Conservation (phyloP, 225 moss, liverwort and hornwort genomes). For the Pseudoscleropodium purum region DNA sequence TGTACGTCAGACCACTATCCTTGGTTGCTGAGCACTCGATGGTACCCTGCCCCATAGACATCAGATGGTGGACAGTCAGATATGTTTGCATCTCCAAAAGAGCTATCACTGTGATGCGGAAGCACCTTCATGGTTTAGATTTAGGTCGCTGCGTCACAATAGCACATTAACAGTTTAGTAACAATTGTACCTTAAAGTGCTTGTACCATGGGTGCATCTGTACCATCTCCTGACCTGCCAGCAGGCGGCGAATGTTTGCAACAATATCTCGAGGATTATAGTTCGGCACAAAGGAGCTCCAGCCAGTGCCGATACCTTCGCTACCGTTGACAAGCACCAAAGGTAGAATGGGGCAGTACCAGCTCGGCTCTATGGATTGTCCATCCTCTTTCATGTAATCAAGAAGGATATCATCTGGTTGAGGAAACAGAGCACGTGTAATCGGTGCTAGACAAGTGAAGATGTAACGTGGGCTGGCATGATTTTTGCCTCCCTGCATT, state of each 20-base stretch:
- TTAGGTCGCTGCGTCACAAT: background rate
- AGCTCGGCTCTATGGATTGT: slow-evolving; percentile 73
- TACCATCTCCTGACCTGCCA: slow-evolving; percentile 52
- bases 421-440: slow-evolving; percentile 73
- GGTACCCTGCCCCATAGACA: slow-evolving; percentile 35
- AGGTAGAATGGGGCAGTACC: slow-evolving; percentile 93
- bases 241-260: slow-evolving; percentile 49
- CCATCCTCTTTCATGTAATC: slow-evolving; percentile 91
- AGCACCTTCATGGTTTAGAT: background rate
- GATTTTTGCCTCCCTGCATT: slow-evolving; percentile 89
- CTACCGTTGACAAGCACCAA: slow-evolving; percentile 95
- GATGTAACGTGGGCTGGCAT: slow-evolving; percentile 91
- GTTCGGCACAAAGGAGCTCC: slow-evolving; percentile 95
- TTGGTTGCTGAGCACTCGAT: slow-evolving; percentile 81
- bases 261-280: slow-evolving; percentile 89
- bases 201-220: slow-evolving; percentile 98
- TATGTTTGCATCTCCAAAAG: background rate
- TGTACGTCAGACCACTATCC: slow-evolving; percentile 81
- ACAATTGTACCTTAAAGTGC: slow-evolving; percentile 66
- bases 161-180: background rate
- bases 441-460: slow-evolving; percentile 87
- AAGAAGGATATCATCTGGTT: slow-evolving; percentile 81
- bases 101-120: too few relatives aligned
- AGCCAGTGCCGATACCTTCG: slow-evolving; percentile 98
- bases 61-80: background rate